These are phyloP conservation scores for Ascochyta lentis DNA, from an alignment of 2,329 filamentous ascomycete species.

Conservation along the genomic window DNA sequence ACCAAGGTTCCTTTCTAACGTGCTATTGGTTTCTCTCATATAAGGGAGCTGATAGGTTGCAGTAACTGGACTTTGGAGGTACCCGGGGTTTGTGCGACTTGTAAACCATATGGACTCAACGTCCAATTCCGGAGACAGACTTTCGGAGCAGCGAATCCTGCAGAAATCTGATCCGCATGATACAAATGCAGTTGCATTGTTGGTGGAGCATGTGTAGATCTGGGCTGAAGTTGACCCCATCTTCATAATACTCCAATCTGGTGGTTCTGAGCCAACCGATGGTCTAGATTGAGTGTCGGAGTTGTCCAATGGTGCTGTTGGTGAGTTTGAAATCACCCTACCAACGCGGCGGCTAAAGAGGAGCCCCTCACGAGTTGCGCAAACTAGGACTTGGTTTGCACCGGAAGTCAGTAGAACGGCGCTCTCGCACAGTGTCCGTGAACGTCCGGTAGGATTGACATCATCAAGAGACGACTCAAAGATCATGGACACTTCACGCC, in stretches of 20 bases:
- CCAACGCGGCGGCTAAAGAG: constrained; percentile 25
- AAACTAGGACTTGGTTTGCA: constrained; percentile 33
- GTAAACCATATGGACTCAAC: constrained; percentile 50
- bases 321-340: not conserved
- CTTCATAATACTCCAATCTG: constrained; percentile 19
- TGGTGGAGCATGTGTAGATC: constrained; percentile 30
- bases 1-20: constrained; percentile 48
- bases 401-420: constrained; percentile 29
- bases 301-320: not conserved
- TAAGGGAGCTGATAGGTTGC: constrained; percentile 42
- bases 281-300: no score
- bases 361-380: constrained; percentile 46
- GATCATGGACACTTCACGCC: constrained; percentile 9
- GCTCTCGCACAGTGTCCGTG: constrained; percentile 39
- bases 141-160: constrained; percentile 33
- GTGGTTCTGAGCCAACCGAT: not conserved
- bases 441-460: not conserved
- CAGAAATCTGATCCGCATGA: constrained; percentile 50
- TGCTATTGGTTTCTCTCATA: constrained; percentile 29
- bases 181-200: constrained; percentile 41
- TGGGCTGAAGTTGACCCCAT: constrained; percentile 42
- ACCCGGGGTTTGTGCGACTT: constrained; percentile 33
- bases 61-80: constrained; percentile 40
- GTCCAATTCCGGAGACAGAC: constrained; percentile 15
- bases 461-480: constrained; percentile 21